Conservation (phyloP, 2,329 filamentous ascomycete genomes). For the Xylariaceae sp. region DNA sequence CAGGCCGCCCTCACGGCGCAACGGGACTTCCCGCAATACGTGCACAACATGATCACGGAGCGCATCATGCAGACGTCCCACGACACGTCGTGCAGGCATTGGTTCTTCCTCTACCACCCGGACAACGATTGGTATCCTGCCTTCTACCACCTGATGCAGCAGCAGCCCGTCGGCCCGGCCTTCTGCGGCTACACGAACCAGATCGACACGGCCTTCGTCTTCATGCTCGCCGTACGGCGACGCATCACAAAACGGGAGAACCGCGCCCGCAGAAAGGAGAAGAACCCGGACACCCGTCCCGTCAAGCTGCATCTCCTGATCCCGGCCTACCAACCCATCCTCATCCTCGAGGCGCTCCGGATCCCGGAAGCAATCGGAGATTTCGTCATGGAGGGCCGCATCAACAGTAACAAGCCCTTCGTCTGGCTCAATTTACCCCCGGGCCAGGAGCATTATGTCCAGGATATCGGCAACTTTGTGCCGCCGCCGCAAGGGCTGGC, state of each 20-base stretch:
- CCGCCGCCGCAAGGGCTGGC: slow-evolving; percentile 29
- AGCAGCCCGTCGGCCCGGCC: slow-evolving; percentile 31
- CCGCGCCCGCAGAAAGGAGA: slow-evolving; percentile 17
- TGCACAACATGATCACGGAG: slow-evolving; percentile 36
- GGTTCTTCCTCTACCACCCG: slow-evolving; percentile 39
- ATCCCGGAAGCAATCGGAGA: slow-evolving; percentile 36
- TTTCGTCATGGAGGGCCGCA: slow-evolving; percentile 36
- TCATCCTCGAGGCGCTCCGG: slow-evolving; percentile 34
- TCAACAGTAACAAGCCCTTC: slow-evolving; percentile 36
- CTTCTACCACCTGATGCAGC: slow-evolving; percentile 36
- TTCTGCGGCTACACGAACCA: slow-evolving; percentile 40
- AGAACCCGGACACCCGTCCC: slow-evolving; percentile 23
- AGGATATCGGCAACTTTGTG: slow-evolving; percentile 33
- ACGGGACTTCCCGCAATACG: slow-evolving; percentile 35
- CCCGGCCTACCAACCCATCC: slow-evolving; percentile 37
- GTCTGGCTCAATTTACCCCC: slow-evolving; percentile 37
- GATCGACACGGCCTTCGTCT: slow-evolving; percentile 37
- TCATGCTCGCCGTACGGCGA: slow-evolving; percentile 33
- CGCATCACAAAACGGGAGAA: slow-evolving; percentile 27
- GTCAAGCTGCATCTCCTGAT: slow-evolving; percentile 36
- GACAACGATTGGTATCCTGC: slow-evolving; percentile 40
- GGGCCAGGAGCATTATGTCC: slow-evolving; percentile 31
- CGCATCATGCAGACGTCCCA: slow-evolving; percentile 31
- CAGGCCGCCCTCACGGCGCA: slow-evolving; percentile 36
- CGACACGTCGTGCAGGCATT: slow-evolving; percentile 30